Evolutionary conservation across 225 moss, liverwort and hornwort genomes (phyloP).

Genomic region (Straminergon stramineum): DNA sequence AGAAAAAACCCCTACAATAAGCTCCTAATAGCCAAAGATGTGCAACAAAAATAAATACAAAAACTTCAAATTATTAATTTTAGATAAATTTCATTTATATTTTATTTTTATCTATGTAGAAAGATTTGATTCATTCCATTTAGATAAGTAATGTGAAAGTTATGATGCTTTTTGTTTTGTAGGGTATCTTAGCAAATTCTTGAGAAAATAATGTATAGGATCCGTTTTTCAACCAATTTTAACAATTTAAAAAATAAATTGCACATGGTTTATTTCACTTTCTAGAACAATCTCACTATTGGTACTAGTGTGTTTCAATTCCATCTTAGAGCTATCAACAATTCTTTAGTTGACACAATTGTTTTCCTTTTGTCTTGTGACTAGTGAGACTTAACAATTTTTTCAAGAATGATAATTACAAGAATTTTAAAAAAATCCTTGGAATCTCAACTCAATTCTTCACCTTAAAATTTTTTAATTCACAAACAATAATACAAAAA

Average conservation of each 20-base stretch:
- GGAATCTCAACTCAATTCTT: not conserved
- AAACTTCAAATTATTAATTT: not conserved
- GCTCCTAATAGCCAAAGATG: rapidly evolving
- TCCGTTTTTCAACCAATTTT: not conserved
- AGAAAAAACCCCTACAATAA: not conserved
- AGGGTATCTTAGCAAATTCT: not conserved
- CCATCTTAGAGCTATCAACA: not conserved
- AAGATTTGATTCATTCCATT: not conserved
- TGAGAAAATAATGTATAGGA: not conserved
- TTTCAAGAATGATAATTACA: not conserved
- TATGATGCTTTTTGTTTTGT: not conserved
- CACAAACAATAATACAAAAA: not conserved
- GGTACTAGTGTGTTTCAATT: not conserved
- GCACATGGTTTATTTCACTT: not conserved
- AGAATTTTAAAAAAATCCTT: not conserved
- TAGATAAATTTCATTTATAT: not conserved
- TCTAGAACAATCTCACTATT: too few relatives aligned
- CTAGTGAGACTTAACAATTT: not conserved
- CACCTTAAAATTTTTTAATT: not conserved
- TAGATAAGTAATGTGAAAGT: not conserved
- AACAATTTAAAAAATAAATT: not conserved
- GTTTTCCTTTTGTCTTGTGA: not conserved
- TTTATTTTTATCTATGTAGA: not conserved
- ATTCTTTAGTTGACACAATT: not conserved
- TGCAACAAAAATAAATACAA: rapidly evolving